These are phyloP conservation scores for Cajanus cajan DNA, from an alignment of 306 rosid genomes.

Conservation along the genomic window DNA sequence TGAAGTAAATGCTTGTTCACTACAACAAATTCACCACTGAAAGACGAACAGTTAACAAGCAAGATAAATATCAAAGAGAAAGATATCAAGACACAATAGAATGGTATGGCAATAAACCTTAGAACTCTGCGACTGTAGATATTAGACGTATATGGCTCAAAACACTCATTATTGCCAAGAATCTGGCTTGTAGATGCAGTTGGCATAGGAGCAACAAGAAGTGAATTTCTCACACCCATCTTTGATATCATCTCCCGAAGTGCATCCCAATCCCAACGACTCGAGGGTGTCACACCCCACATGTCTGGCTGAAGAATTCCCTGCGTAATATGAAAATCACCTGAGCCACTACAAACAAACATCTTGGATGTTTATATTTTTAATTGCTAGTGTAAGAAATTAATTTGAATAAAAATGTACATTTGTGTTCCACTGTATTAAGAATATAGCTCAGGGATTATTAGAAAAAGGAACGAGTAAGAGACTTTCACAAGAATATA, in stretches of 20 bases:
- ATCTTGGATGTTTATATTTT: not conserved
- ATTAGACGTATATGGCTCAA: conserved; percentile 93
- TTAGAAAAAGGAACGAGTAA: not conserved
- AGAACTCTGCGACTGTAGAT: conserved; percentile 83
- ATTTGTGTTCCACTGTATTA: not conserved
- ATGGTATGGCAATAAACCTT: conserved; percentile 46
- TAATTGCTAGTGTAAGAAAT: not conserved
- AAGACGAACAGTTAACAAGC: conserved; percentile 28
- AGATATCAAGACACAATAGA: not conserved
- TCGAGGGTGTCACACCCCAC: conserved; percentile 77
- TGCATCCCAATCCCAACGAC: conserved; percentile 73
- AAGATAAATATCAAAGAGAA: not conserved
- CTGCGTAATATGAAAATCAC: conserved; percentile 37
- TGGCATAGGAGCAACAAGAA: conserved; percentile 90
- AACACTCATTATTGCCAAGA: conserved; percentile 91
- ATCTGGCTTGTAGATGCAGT: conserved; percentile 93
- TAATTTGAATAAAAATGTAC: not conserved
- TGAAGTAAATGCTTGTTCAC: conserved; percentile 90
- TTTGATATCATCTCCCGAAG: conserved; percentile 52
- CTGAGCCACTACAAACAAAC: not conserved
- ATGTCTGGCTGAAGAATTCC: conserved; percentile 89
- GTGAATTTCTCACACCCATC: conserved; percentile 79
- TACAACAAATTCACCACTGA: conserved; percentile 91
- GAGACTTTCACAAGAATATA: conserved; percentile 13
- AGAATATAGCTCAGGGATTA: not conserved